These are phyloP conservation scores for Clarireedia hainanense DNA, from an alignment of 2,329 filamentous ascomycete species.

Conservation along the genomic window DNA sequence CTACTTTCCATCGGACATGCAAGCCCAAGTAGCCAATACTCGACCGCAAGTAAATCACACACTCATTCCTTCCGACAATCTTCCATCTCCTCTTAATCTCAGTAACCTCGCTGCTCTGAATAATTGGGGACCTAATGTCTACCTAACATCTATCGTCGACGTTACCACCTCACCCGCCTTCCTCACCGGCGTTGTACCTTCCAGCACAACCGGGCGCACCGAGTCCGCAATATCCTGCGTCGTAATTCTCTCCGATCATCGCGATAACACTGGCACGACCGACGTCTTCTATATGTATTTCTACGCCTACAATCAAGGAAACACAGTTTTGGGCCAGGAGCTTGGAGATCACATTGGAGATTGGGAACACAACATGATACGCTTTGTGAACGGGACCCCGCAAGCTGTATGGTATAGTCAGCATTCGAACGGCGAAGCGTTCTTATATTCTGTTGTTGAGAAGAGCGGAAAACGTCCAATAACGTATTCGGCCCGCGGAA, in stretches of 20 bases:
- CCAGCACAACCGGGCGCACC: conserved; percentile 40
- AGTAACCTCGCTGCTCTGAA: conserved; percentile 42
- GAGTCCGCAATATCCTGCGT: conserved; percentile 40
- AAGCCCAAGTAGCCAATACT: conserved; percentile 38
- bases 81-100: conserved; percentile 35
- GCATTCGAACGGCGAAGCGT: conserved; percentile 55
- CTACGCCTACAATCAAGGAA: conserved; percentile 30
- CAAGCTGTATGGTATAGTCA: conserved; percentile 54
- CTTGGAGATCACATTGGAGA: conserved; percentile 50
- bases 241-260: conserved; percentile 52
- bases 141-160: conserved; percentile 40
- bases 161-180: conserved; percentile 38
- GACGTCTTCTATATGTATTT: conserved; percentile 32
- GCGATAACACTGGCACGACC: conserved; percentile 34
- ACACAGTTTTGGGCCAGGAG: conserved; percentile 26
- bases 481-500: conserved; percentile 50
- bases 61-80: conserved; percentile 27
- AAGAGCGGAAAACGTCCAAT: conserved; percentile 47
- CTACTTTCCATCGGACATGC: conserved; percentile 43
- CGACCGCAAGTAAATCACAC: conserved; percentile 38
- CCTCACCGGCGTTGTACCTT: conserved; percentile 46
- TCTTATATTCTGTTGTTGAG: conserved; percentile 47
- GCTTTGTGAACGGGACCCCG: conserved; percentile 49
- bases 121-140: conserved; percentile 33
- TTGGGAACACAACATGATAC: conserved; percentile 62